Conservation (phyloP, 2,329 filamentous ascomycete species). For the Simplicillium aogashimaense region DNA sequence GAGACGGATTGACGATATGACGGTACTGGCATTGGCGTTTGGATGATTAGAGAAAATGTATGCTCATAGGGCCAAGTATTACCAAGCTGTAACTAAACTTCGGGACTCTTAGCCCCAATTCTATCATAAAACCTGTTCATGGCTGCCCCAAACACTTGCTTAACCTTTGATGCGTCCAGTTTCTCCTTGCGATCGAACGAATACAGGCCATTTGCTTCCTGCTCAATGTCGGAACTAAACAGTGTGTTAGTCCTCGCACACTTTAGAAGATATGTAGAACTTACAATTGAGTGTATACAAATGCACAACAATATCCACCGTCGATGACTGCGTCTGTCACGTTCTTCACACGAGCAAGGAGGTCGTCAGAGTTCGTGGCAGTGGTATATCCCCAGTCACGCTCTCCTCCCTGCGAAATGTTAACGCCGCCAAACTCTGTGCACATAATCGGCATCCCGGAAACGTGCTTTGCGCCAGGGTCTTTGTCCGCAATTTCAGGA, state of each 20-base stretch:
- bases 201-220: constrained; percentile 59
- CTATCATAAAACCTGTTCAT: constrained; percentile 32
- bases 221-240: constrained; percentile 47
- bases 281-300: constrained; percentile 59
- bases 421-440: constrained; percentile 60
- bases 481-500: constrained; percentile 26
- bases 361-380: constrained; percentile 46
- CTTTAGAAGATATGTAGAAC: constrained; percentile 12
- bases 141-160: constrained; percentile 45
- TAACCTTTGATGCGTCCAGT: constrained; percentile 45
- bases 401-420: constrained; percentile 41
- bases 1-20: too few relatives aligned
- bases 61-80: too few relatives aligned
- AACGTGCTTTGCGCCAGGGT: constrained; percentile 39
- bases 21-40: not conserved
- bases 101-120: not conserved
- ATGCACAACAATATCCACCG: constrained; percentile 46
- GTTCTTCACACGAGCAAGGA: constrained; percentile 47
- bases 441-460: constrained; percentile 52
- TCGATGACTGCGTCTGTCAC: constrained; percentile 48
- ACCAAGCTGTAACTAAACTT: too few relatives aligned
- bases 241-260: constrained; percentile 4
- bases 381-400: constrained; percentile 62
- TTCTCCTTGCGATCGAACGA: constrained; percentile 52
- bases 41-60: too few relatives aligned